These are phyloP conservation scores for sunflower (Helianthus annuus) DNA, from an alignment of 129 eudicot species.

Conservation along the genomic window HanXRQr2.0-SUNRISE NC_035438.2:52150237-52150736, in stretches of 20 bases:
- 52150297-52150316: not conserved
- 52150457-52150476: slow-evolving; percentile 7
- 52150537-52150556: slow-evolving; percentile 96
- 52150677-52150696: slow-evolving; percentile 97
- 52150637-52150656: slow-evolving; percentile 98
- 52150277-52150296: slow-evolving; percentile 2
- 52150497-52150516: slow-evolving; percentile 86
- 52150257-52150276: not conserved
- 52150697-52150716: slow-evolving; percentile 99
- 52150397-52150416: slow-evolving; percentile 84
- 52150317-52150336: slow-evolving; percentile 82
- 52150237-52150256: slow-evolving; percentile 4
- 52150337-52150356: slow-evolving; percentile 99
- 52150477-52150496: slow-evolving; percentile 94
- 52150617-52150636: slow-evolving; percentile 94
- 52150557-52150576: slow-evolving; percentile 96
- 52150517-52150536: slow-evolving; percentile 99
- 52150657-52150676: slow-evolving; percentile 99
- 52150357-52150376: slow-evolving; percentile 95
- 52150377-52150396: slow-evolving; percentile 93
- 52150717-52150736: slow-evolving; percentile 96
- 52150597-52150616: slow-evolving; percentile 96
- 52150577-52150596: slow-evolving; percentile 99
- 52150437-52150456: not conserved
- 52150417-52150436: slow-evolving; percentile 17